These are phyloP conservation scores for Blastocystis sp. DNA, from an alignment of 352 stramenopile species.

Conservation along the genomic window DNA sequence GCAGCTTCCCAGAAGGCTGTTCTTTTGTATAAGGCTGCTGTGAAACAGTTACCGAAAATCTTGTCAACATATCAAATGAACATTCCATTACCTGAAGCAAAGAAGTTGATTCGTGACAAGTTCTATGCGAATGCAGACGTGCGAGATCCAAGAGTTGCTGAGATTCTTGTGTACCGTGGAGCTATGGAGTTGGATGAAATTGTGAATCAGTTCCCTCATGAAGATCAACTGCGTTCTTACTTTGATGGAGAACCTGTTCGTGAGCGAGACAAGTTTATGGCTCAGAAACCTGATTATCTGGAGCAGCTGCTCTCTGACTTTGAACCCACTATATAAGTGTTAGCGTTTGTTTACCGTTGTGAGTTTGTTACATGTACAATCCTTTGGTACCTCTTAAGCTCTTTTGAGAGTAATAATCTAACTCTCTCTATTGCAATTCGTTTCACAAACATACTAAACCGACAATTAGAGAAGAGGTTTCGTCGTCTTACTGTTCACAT, in stretches of 20 bases:
- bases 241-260: not conserved
- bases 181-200: slow-evolving; percentile 44
- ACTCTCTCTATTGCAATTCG: not conserved
- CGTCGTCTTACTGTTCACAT: slow-evolving; percentile 81
- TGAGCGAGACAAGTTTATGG: slow-evolving; percentile 53
- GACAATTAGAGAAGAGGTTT: slow-evolving; percentile 55
- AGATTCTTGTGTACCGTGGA: slow-evolving; percentile 57
- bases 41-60: slow-evolving; percentile 51
- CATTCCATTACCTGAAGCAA: not conserved
- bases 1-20: slow-evolving; percentile 39
- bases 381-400: not conserved
- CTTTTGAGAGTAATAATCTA: no score
- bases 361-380: slow-evolving; percentile 7
- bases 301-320: slow-evolving; percentile 53
- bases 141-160: slow-evolving; percentile 46
- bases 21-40: slow-evolving; percentile 38
- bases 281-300: slow-evolving; percentile 42
- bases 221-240: slow-evolving; percentile 27
- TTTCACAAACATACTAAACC: slow-evolving; percentile 45
- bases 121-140: slow-evolving; percentile 50
- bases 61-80: slow-evolving; percentile 53
- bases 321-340: slow-evolving; percentile 38
- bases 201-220: slow-evolving; percentile 42
- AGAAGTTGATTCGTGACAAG: slow-evolving; percentile 22
- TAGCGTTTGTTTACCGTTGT: slow-evolving; percentile 21